phyloP scores from a whole-genome alignment of 768 basidiomycete genomes.

The Plicaturopsis crispa region DNA sequence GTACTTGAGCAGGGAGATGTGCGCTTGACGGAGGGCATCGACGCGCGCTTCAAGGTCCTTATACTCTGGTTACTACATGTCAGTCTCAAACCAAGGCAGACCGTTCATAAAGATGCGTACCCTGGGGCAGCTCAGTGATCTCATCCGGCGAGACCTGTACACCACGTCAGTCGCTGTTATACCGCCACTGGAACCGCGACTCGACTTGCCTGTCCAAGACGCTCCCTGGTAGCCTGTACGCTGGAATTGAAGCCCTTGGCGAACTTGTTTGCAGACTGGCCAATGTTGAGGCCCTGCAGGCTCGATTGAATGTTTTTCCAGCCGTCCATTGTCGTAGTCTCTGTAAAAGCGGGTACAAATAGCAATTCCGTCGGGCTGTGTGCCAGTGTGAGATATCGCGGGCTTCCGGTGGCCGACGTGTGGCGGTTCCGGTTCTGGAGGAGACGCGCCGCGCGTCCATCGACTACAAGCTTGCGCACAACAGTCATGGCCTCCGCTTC shows the following conservation, averaged over 20 bases:
- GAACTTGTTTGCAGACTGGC: conserved; percentile 68
- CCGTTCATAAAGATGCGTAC: conserved; percentile 26
- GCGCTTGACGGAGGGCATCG: conserved; percentile 80
- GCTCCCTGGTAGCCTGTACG: conserved; percentile 82
- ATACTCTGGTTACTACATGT: conserved; percentile 59
- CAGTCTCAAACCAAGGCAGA: neutral
- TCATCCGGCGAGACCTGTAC: conserved; percentile 83
- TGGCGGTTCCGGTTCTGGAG: too few relatives aligned
- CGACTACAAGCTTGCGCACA: conserved; percentile 3
- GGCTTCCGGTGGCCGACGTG: neutral
- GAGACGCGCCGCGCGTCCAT: neutral
- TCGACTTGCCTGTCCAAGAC: conserved; percentile 89
- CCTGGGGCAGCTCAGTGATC: conserved; percentile 90
- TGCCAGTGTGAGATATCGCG: conserved; percentile 13
- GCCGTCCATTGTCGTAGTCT: conserved; percentile 26
- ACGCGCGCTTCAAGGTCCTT: conserved; percentile 92
- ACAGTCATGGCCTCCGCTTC: conserved; percentile 38
- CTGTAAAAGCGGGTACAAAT: neutral
- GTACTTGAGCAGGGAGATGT: conserved; percentile 72
- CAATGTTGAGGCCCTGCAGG: conserved; percentile 57
- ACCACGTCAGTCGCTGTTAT: too few relatives aligned
- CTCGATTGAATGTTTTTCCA: conserved; percentile 69
- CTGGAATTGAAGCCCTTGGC: conserved; percentile 75
- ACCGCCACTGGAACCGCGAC: too few relatives aligned
- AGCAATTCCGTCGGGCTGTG: too few relatives aligned